Evolutionary conservation across 228 moss, liverwort and hornwort species (phyloP).

Genomic region (Sphagnum magellanicum): DNA sequence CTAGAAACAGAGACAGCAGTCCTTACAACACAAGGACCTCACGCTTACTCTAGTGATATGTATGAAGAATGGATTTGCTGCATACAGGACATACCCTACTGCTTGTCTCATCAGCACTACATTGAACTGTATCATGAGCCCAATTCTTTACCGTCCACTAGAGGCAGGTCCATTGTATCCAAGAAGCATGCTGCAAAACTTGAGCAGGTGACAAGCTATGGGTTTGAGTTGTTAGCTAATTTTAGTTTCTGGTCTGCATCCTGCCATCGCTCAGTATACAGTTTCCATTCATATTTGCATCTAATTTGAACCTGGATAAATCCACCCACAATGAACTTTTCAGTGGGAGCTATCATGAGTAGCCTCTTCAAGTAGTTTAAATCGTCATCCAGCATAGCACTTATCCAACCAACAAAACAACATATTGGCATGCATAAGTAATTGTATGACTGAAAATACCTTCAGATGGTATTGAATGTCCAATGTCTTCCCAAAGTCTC

Average conservation of each 20-base stretch:
- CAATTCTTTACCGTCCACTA: too few species aligned
- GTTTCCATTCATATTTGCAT: conserved; percentile 80
- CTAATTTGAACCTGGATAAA: conserved; percentile 68
- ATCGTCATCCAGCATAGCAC: background rate
- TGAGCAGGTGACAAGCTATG: too few species aligned
- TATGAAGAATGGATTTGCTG: too few species aligned
- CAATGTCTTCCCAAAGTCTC: background rate
- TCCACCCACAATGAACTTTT: background rate
- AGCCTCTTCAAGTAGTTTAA: background rate
- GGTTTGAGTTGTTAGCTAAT: conserved; percentile 3
- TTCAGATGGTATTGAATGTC: background rate
- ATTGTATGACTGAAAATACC: background rate
- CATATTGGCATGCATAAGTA: background rate
- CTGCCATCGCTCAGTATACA: conserved; percentile 68
- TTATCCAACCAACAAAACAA: background rate
- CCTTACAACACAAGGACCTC: too few species aligned
- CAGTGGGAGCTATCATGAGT: background rate
- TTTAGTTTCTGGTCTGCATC: conserved; percentile 60
- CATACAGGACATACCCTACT: too few species aligned
- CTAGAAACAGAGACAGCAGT: too few species aligned
- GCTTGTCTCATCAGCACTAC: too few species aligned
- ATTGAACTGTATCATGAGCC: too few species aligned
- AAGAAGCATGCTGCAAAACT: too few species aligned
- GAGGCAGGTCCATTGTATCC: too few species aligned
- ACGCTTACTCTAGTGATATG: too few species aligned